Percentiles rank a stretch among this genome's conserved stretches.
phyloP scores from a whole-genome alignment of 1,284 basidiomycete genomes.

The Fomitiporia mediterranea region DNA sequence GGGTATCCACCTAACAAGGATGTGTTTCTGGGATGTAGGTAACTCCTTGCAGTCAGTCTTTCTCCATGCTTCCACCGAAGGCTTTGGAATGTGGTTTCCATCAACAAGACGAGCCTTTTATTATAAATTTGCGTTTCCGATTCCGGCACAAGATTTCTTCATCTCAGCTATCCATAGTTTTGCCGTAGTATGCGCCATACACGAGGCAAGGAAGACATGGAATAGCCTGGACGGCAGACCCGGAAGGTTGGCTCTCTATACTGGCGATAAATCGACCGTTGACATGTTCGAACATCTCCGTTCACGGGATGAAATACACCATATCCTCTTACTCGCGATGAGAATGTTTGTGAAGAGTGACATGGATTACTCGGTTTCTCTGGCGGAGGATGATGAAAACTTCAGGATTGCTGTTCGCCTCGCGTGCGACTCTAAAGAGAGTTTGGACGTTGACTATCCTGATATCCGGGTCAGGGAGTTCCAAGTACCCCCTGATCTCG shows the following conservation, averaged over 20 bases:
- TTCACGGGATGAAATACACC: not conserved
- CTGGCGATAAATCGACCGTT: not conserved
- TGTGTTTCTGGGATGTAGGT: not conserved
- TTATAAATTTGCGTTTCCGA: not conserved
- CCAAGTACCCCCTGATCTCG: not conserved
- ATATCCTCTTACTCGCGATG: slow-evolving; percentile 7
- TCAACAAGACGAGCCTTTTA: not conserved
- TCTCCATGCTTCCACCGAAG: not conserved
- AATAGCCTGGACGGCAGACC: not conserved
- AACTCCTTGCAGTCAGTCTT: slow-evolving; percentile 2
- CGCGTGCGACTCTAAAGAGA: not conserved
- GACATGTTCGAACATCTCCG: slow-evolving; percentile 1
- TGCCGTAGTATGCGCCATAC: slow-evolving; percentile 11
- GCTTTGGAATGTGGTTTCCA: slow-evolving; percentile 15
- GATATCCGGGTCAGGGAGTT: not conserved
- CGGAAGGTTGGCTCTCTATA: slow-evolving; percentile 7
- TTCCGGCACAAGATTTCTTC: not conserved
- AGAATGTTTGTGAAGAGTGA: slow-evolving; percentile 4
- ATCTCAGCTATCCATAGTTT: slow-evolving; percentile 4
- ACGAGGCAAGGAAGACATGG: not conserved
- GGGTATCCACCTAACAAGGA: slow-evolving; percentile 7
- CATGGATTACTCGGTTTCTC: slow-evolving; percentile 2
- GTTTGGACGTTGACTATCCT: not conserved
- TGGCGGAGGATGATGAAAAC: not conserved
- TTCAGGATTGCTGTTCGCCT: slow-evolving; percentile 1